Conservation (phyloP, 495 filamentous ascomycete genomes). For the Tuber aestivum region DNA sequence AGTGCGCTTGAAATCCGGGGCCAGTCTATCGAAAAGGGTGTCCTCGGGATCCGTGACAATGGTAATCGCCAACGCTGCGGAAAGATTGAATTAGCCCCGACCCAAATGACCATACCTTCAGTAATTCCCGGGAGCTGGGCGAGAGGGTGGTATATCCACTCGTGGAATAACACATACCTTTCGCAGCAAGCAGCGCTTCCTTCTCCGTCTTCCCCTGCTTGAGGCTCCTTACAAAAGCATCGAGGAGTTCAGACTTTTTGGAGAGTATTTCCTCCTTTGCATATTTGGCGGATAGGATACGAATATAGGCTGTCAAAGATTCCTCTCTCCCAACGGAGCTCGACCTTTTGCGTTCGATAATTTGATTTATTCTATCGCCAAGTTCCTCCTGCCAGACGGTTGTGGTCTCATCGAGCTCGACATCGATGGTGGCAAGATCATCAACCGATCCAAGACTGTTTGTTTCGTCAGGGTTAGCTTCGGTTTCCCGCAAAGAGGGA, state of each 20-base stretch:
- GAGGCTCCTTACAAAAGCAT: slow-evolving; percentile 65
- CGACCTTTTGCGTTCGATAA: slow-evolving; percentile 79
- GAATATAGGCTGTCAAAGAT: slow-evolving; percentile 61
- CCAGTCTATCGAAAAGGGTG: slow-evolving; percentile 60
- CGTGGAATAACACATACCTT: slow-evolving; percentile 40
- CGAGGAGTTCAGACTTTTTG: slow-evolving; percentile 60
- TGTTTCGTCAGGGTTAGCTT: slow-evolving; percentile 27
- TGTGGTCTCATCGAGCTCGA: slow-evolving; percentile 50
- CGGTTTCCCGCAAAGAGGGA: slow-evolving; percentile 31
- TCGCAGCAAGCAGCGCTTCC: slow-evolving; percentile 66
- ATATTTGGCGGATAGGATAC: slow-evolving; percentile 68
- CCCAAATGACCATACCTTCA: not conserved
- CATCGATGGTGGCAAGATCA: slow-evolving; percentile 49
- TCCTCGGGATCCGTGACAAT: slow-evolving; percentile 67
- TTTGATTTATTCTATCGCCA: slow-evolving; percentile 66
- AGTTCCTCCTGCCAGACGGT: slow-evolving; percentile 63
- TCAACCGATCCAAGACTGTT: slow-evolving; percentile 53
- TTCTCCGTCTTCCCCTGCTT: slow-evolving; percentile 64
- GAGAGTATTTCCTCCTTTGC: slow-evolving; percentile 59
- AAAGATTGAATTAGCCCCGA: slow-evolving; percentile 15
- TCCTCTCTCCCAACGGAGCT: slow-evolving; percentile 74
- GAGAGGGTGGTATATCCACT: slow-evolving; percentile 3
- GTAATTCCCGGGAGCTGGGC: not conserved
- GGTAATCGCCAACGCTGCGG: slow-evolving; percentile 64
- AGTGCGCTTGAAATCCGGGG: slow-evolving; percentile 58